Base-by-base conservation (phyloP, 495 filamentous ascomycete genomes). In the Chaetomidium leptoderma region DNA sequence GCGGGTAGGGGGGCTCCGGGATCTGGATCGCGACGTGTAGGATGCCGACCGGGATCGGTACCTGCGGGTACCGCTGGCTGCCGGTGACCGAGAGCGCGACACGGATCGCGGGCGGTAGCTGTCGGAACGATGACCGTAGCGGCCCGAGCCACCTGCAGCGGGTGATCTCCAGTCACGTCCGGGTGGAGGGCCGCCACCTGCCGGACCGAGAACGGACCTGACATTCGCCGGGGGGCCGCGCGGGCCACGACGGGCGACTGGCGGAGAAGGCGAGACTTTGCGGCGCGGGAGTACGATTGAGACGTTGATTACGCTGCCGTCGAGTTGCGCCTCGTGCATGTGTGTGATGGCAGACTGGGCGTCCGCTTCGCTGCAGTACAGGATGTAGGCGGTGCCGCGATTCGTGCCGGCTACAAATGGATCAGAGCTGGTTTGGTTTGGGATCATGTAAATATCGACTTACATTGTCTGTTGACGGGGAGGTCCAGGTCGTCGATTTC, bases 241-340 rank as follows among this genome's bases (percentile, higher is more conserved):
- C 33, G 77, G 74, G 47, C 76, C 76, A 17, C 77, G 75, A 37
- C 74, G 74, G 10, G 77, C 79, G 16, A 73, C 60, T 6, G 81
- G 76, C 17, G 81, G 74, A 30, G 74, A 66, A 21, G 78, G 74
- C 10, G 81, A 79, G 59, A 83, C 69, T 63, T 83, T 78, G 57
- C 89, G 87, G 49, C 90, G 87, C 1, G 92, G 92, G 24, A 97
- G 77, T 24, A 97, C 91, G 61, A 97, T 95, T 52, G 92, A 96
- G 26, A 99, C 93, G 63, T 86, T 88, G 69, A 99, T 85, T 19
- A 85, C 73, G 16, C 87, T 81, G 37, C 93, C 95, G 74, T 99
- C 93, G 42, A 99, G 75, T 62, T 97, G 90, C 14, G 90, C 90
- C 77, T 99, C 93, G 70, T 99, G 95, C 95, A 99, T 97, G 66